Evolutionary conservation across 352 stramenopile genomes (phyloP), one percentile per base, ranked within the genome.

Genomic region (Pythium volutum): DNA sequence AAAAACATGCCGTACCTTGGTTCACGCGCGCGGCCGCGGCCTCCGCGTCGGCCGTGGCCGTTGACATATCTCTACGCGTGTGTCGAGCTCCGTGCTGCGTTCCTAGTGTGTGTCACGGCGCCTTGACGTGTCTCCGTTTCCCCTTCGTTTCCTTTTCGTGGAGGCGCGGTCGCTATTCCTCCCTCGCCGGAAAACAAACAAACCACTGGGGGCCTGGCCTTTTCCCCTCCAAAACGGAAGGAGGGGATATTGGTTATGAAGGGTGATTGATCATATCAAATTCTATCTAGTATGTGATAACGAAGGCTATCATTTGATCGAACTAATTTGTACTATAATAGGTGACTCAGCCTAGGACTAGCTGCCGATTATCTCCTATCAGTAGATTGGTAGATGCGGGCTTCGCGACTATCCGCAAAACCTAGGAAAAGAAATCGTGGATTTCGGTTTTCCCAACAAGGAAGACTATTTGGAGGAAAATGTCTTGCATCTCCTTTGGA

Each of bases 11-110:
- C 53, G 47, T 42, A 69, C 62, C 62, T 64, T 69, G 55, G 22
- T 69, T 69, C 36, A 69, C 29, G 27, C 42, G 45, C 10, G 54
- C 55, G 55, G 62, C 62, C 31, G 50, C 55, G 18, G 62, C 62
- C 62, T 53, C 41, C 36, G 62, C 55, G 43, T 55, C 62, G 22
- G 43, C 47, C 10, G 48, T 48, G 18, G 48, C 47, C 5, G 38
- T 63, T 2, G 48, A 52, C 55, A 59, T 69, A 20, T 60, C 29
- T 11, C 47, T 54, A n/a, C 25, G 3, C 47, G 29, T 55, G 4
- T 34, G 59, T 27, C 33, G 26, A 12, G 26, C 7, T 39, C 46
- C 11, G 16, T 51, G 26, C 20, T 46, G 51, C 14, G 36, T 23
- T 20, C 38, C 33, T 23, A 23, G 31, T 33, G 50, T 42, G 29